phyloP scores from a whole-genome alignment of 2,329 filamentous ascomycete genomes.

The Ophiostoma sp. region DNA sequence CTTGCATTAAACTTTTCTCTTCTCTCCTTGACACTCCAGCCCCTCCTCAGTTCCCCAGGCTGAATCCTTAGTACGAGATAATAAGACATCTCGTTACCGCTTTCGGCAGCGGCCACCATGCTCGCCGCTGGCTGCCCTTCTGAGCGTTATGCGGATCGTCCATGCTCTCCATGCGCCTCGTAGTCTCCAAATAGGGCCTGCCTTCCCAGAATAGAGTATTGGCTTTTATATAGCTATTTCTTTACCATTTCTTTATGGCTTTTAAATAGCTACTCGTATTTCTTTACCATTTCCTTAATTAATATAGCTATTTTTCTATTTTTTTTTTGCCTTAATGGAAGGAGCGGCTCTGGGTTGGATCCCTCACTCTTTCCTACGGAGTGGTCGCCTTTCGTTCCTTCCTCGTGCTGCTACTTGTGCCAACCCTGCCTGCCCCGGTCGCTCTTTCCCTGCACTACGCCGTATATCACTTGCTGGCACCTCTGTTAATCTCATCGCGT shows the following conservation, averaged over 20 bases:
- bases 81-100: not conserved
- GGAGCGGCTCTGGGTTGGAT: not conserved
- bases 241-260: not conserved
- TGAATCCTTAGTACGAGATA: not conserved
- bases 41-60: conserved; percentile 2
- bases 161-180: not conserved
- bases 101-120: not conserved
- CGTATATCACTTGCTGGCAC: not conserved
- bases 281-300: no score
- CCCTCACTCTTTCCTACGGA: conserved; percentile 5
- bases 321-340: no score
- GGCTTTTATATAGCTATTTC: not conserved
- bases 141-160: not conserved
- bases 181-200: not conserved
- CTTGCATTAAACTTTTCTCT: not conserved
- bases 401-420: not conserved
- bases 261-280: no score
- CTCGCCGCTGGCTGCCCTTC: not conserved
- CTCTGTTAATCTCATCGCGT: not conserved
- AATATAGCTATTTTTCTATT: no score
- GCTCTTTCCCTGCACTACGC: not conserved
- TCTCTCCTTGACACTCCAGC: not conserved
- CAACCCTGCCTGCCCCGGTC: not conserved
- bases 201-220: not conserved
- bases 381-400: not conserved